phyloP scores from a whole-genome alignment of 768 basidiomycete genomes.

The Boletus coccyginus region DNA sequence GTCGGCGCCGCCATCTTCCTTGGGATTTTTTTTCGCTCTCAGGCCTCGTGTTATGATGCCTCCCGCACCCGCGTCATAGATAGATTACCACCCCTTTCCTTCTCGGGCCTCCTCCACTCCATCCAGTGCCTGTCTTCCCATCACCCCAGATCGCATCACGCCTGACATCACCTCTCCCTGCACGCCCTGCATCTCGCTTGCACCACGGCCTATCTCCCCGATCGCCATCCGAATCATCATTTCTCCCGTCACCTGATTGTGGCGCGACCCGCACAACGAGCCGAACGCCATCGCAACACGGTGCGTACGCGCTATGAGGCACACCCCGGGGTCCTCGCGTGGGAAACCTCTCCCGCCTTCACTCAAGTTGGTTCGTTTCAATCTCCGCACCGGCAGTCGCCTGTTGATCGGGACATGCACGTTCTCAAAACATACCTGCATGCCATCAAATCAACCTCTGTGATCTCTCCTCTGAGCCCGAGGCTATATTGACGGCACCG shows the following conservation, averaged over 20 bases:
- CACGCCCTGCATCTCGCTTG: not conserved
- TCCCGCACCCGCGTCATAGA: slow-evolving; percentile 15
- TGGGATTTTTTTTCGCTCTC: slow-evolving; percentile 1
- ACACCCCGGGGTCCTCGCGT: slow-evolving; percentile 1
- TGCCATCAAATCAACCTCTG: no score
- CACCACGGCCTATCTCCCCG: not conserved
- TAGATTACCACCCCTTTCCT: not conserved
- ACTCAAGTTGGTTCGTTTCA: not conserved
- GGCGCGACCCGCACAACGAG: not conserved
- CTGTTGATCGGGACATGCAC: not conserved
- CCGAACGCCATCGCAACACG: not conserved
- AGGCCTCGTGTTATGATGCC: not conserved
- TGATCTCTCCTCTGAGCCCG: no score
- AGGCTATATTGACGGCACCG: no score
- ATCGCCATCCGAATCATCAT: slow-evolving; percentile 2
- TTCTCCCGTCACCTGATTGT: not conserved
- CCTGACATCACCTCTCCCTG: slow-evolving; percentile 9
- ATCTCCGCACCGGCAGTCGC: slow-evolving; percentile 10
- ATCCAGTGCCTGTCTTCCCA: slow-evolving; percentile 1
- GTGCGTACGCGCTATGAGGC: not conserved
- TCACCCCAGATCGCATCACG: slow-evolving; percentile 21
- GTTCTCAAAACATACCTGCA: no score
- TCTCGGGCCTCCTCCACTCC: not conserved
- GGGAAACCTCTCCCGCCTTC: not conserved
- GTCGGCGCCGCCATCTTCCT: slow-evolving; percentile 27